Base-by-base conservation (phyloP, 441 rosid genomes). In the Pelargonium cotyledonis region DNA sequence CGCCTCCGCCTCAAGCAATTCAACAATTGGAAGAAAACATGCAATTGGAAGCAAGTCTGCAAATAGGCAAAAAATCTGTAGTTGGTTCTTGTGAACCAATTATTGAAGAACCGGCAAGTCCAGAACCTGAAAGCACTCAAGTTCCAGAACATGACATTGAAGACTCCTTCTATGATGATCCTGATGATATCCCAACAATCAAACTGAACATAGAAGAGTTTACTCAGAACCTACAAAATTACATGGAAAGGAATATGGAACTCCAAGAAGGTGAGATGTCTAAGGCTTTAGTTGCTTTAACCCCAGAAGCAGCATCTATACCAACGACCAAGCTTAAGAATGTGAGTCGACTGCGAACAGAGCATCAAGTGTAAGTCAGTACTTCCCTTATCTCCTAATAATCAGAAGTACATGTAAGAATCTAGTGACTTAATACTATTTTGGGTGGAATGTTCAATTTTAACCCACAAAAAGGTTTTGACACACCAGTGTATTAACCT, bases 301-400 rank as follows among this genome's bases (percentile, higher is more conserved):
- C 79, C 80, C 79, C 89, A 38, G 75, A 84, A 67, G 89, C 80
- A 67, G 86, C 98, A 63, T 85, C 87, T 38, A 82, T 92, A 68
- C 98, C 98, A 38, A 74, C 79, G 11, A 88, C 91, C 41, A 92
- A 86, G 77, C 83, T 92, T 64, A 95, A 95, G 84, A 86, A 85
- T 73, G 77, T 89, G 55, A 85, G 91, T 74, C 84, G 89, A 63
- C 87, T 95, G 67, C 85, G 98, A 63, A 95, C 99, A 61, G 99
- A 95, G 81, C 98, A 95, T 74, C 86, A 81, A 79, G 99, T 95
- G 99, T 92, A 87, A 95, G 99, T 81, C 71, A 26, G 71, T 66
- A 60, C 47, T 72, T 69, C 69, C 58, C 70, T 65, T 58, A 40
- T 74, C 46, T 68, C 65, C 65, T 72, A 40, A 46, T 61, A 63